Base-by-base conservation (phyloP, 2,329 filamentous ascomycete genomes). In the Diaporthe capsici region DNA sequence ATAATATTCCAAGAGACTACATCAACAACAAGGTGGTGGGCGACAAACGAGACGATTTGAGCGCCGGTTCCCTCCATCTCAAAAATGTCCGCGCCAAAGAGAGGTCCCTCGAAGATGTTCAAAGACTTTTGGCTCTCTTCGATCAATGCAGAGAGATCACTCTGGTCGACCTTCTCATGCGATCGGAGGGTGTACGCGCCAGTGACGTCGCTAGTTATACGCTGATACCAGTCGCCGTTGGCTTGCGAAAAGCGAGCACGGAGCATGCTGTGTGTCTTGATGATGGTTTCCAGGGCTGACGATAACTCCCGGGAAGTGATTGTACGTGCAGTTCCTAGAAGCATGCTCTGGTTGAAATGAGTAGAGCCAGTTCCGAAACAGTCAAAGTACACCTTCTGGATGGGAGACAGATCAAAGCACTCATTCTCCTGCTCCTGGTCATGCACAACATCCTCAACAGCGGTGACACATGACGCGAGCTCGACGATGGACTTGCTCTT, bases 341-440 rank as follows among this genome's bases (percentile, higher is more conserved):
- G 37, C 60, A 63, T 2, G 39, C 60, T 63, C 60, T 63, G 60
- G n/a, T 63, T 63, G 37, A 63, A 63, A 63, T 63, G 60, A 63
- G 39, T 44, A 12, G 60, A 63, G 1, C 22, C 60, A 20, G 60
- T 63, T 20, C 60, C n/a, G 15, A 63, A 22, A 25, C n/a, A 63
- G n/a, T 44, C 39, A 22, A 63, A 44, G n/a, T 63, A 63, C 8
- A 63, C 60, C 13, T 44, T 63, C 25, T 63, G 60, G n/a, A 63
- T 63, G 15, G 60, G 60, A 7, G 60, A 63, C n/a, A 63, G 31
- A 13, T 63, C 60, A 31, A 63, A 63, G 12, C 3, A 44, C n/a
- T 39, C 60, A 31, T 63, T 63, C 39, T 63, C 60, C 39, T 20
- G 37, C 60, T 63, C 60, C 39, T 63, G 60, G n/a, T 63, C 60